Evolutionary conservation across 352 stramenopile genomes (phyloP), one percentile per base, ranked within the genome.

Genomic region (Phytophthora tubulina): DNA sequence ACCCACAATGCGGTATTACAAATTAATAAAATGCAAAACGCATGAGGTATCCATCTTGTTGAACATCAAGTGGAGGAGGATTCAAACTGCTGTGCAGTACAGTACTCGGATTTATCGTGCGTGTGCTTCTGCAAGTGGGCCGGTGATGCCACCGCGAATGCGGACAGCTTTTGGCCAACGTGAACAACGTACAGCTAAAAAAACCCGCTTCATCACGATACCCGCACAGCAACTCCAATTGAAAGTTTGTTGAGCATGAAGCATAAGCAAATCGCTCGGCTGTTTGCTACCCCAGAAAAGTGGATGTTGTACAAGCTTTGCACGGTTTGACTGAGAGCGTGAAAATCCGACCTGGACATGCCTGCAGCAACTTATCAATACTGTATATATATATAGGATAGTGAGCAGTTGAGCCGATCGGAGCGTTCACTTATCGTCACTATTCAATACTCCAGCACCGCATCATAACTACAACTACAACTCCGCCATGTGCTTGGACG

Each of bases 1-100:
- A 64, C 32, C 63, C 63, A 15, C 63, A 56, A 31, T 71, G 63
- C 35, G 53, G 63, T 4, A 71, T 64, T 13, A 31, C 31, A 13
- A 39, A 35, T 31, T 44, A 58, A 55, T 55, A 53, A 4, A 41
- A 36, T n/a, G 31, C n/a, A 39, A 27, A 27, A 27, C 21, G 21
- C 21, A 27, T 27, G 21, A 27, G 21, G 21, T 27, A 27, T 27
- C 21, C 21, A 27, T 27, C 21, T 27, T 27, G 21, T 27, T 27
- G 21, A 27, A 27, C 21, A 27, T 27, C 21, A 27, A 27, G 21
- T 27, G 21, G 21, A 27, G 21, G 21, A 27, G 21, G 21, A 27
- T 27, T 27, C 21, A 27, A 27, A 27, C 21, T 27, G 21, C 21
- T 27, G 21, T 27, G 21, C 21, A 27, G 21, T 27, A 27, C 21